Evolutionary conservation across 176 grass and related monocot genomes (phyloP).

Genomic region (maize (Zea mays)): DNA sequence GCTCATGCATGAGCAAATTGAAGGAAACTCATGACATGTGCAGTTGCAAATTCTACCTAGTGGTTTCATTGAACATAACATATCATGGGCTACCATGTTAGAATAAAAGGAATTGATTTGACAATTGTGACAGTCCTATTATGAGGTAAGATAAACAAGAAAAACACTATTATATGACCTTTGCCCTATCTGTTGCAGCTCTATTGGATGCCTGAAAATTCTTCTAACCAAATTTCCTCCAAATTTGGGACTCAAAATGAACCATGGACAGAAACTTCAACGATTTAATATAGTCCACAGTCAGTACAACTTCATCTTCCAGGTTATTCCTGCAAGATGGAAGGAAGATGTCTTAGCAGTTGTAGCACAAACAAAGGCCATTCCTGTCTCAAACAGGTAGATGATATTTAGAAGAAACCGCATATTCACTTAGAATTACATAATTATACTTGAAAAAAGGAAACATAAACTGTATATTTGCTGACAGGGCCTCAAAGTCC

Average conservation of each 20-base stretch:
- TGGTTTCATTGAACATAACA: background rate
- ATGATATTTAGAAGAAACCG: background rate
- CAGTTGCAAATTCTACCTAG: background rate
- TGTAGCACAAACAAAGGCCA: background rate
- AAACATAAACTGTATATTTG: background rate
- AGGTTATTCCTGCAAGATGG: conserved; percentile 49
- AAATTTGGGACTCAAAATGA: conserved; percentile 52
- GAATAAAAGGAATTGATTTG: background rate
- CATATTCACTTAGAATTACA: background rate
- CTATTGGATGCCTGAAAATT: conserved; percentile 24
- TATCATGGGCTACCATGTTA: background rate
- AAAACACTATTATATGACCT: conserved; percentile 33
- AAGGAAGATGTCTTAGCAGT: conserved; percentile 24
- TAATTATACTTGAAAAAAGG: background rate
- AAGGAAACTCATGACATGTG: background rate
- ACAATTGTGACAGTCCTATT: background rate
- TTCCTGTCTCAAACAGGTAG: background rate
- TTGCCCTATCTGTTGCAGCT: conserved; percentile 44
- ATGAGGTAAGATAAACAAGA: background rate
- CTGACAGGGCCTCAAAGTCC: conserved; percentile 12
- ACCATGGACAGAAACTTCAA: conserved; percentile 45
- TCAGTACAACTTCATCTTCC: conserved; percentile 33
- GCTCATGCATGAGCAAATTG: background rate
- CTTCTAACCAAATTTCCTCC: conserved; percentile 35
- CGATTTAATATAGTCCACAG: conserved; percentile 35